phyloP scores from a whole-genome alignment of 225 moss, liverwort and hornwort species.

The Thuidium tamariscinum region DNA sequence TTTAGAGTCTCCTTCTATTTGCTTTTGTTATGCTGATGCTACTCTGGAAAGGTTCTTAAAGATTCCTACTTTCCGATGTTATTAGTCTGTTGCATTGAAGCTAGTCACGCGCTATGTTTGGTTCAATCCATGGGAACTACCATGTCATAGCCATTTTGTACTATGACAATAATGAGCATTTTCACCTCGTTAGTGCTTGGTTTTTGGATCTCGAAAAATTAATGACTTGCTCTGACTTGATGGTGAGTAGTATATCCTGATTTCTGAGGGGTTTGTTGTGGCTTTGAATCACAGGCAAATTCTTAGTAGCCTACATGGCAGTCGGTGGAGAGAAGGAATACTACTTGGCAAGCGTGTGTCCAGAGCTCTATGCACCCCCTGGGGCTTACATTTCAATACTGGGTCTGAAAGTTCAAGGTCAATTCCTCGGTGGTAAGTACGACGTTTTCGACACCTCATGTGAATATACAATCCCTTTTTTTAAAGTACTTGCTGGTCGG shows the following conservation, averaged over 20 bases:
- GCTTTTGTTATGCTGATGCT: neutral
- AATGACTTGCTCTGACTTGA: neutral
- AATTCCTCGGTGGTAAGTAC: conserved; percentile 81
- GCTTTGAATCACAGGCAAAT: conserved; percentile 54
- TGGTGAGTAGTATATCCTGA: neutral
- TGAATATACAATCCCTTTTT: neutral
- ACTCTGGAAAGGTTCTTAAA: neutral
- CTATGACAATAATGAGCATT: neutral
- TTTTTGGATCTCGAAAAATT: neutral
- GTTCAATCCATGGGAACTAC: neutral
- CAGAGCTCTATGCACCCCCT: conserved; percentile 81
- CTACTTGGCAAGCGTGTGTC: conserved; percentile 74
- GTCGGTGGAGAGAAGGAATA: conserved; percentile 98
- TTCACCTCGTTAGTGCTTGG: neutral
- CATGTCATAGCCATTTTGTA: neutral
- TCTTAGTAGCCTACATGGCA: conserved; percentile 61
- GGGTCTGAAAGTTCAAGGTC: conserved; percentile 94
- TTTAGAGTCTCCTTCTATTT: neutral
- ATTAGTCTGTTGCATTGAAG: neutral
- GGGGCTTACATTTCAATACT: conserved; percentile 88
- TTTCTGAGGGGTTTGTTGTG: neutral
- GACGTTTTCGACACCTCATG: neutral
- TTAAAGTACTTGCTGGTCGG: neutral
- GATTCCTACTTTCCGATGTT: neutral
- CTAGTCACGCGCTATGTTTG: neutral